phyloP scores from a whole-genome alignment of 345 rosid genomes.

The Triadica sebifera region DNA sequence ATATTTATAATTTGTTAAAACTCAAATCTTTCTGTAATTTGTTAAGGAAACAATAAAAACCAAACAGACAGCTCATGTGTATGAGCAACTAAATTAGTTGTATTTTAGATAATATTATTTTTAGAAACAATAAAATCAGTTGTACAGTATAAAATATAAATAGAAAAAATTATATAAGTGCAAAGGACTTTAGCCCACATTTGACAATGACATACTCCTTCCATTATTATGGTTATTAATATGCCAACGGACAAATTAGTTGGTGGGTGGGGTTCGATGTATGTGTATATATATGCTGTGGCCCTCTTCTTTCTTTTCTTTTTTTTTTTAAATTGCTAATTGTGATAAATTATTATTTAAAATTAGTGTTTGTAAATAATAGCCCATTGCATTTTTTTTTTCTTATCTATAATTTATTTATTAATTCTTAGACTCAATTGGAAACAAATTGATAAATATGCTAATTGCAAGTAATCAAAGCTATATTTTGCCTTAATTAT shows the following conservation, averaged over 20 bases:
- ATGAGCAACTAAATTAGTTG: not conserved
- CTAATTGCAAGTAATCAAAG: too few species aligned
- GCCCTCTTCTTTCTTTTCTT: not conserved
- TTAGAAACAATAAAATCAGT: too few species aligned
- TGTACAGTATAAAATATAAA: too few species aligned
- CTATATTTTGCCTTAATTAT: too few species aligned
- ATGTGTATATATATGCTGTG: constrained; percentile 4
- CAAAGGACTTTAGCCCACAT: not conserved
- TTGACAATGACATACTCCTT: not conserved
- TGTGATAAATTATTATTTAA: not conserved
- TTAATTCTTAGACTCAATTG: too few species aligned
- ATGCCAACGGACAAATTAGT: constrained; percentile 8
- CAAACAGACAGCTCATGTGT: constrained; percentile 15
- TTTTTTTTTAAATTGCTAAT: not conserved
- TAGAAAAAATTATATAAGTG: not conserved
- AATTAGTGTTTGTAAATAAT: not conserved
- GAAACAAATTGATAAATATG: too few species aligned
- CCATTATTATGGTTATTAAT: constrained; percentile 5
- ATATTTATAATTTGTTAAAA: too few species aligned
- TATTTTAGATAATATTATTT: too few species aligned
- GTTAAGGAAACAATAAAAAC: too few species aligned
- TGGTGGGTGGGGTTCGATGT: not conserved
- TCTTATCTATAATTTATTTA: too few species aligned
- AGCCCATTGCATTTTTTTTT: too few species aligned
- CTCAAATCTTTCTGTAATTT: too few species aligned